These are phyloP conservation scores for Suillus luteus DNA, from an alignment of 768 basidiomycete genomes.

Conservation along the genomic window DNA sequence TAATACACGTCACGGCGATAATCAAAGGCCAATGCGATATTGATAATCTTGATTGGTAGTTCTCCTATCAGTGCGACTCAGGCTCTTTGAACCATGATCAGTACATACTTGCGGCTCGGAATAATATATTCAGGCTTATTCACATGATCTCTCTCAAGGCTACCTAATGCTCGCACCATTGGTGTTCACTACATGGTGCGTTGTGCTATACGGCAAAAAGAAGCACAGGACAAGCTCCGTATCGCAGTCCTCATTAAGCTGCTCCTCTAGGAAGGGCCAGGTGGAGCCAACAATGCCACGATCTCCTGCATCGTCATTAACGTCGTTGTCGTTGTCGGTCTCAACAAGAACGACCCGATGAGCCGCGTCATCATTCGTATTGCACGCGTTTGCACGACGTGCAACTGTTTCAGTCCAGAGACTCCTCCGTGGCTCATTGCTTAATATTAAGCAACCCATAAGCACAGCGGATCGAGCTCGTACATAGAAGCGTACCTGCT, in stretches of 20 bases:
- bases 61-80: background rate
- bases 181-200: no score
- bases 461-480: background rate
- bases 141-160: background rate
- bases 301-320: background rate
- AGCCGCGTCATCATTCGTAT: background rate
- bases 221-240: background rate
- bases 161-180: background rate
- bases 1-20: background rate
- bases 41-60: background rate
- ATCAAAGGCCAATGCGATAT: background rate
- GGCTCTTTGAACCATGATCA: background rate
- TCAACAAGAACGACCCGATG: background rate
- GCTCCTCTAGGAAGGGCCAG: no score
- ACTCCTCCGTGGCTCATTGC: background rate
- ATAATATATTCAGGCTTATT: background rate
- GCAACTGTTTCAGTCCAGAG: background rate
- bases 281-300: background rate
- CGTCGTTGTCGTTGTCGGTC: no score
- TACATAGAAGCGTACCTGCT: background rate
- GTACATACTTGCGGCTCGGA: background rate
- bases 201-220: no score
- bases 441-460: background rate
- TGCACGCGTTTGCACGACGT: background rate
- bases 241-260: background rate